Base-by-base conservation (phyloP, 352 stramenopile genomes). In the Thraustochytrium striatum region DNA sequence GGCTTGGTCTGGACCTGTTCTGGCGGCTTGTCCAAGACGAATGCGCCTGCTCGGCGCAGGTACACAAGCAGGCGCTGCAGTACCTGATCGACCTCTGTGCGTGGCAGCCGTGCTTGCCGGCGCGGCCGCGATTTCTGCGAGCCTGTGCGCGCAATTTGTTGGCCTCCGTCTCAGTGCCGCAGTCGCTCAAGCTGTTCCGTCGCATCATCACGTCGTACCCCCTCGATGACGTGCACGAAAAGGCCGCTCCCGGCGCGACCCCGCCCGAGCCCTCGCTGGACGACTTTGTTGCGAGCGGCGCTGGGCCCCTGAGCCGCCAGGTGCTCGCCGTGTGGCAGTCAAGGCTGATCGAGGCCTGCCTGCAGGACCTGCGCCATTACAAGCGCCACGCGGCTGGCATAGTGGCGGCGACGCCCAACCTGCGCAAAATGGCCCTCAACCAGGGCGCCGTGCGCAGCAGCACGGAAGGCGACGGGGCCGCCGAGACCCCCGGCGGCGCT, bases 1-100 rank as follows among this genome's bases (percentile, higher is more conserved):
- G 65, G 65, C 68, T 61, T 41, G 65, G 65, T 0, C 65, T 75
- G 16, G 52, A 38, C 11, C 47, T 75, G 11, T 25, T 75, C 9
- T 75, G 65, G 65, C 41, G 61, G 33, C 28, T 75, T 7, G 65
- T 61, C 30, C 65, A 75, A 61, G 65, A 75, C 32, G 16, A 32
- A 7, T 55, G 3, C 3, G 39, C 11, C 16, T 62, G 43, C 52
- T 0, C 65, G 13, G 13, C 65, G 9, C 3, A 30, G 7, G 43
- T 25, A n/a, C 65, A 75, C 50, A 75, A 75, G 50, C 30, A 30
- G 11, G 65, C 65, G 21, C 65, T 75, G 3, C 65, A 75, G 35
- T 38, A 75, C 36, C 52, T 75, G 11, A 75, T 32, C 9, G 9
- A 75, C 36, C 65, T 75, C 2, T 75, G 65, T 30, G 65, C 65